Evolutionary conservation across 163 green algal genomes (phyloP), one percentile per base, ranked within the genome.

Genomic region (Scenedesmus sp.): DNA sequence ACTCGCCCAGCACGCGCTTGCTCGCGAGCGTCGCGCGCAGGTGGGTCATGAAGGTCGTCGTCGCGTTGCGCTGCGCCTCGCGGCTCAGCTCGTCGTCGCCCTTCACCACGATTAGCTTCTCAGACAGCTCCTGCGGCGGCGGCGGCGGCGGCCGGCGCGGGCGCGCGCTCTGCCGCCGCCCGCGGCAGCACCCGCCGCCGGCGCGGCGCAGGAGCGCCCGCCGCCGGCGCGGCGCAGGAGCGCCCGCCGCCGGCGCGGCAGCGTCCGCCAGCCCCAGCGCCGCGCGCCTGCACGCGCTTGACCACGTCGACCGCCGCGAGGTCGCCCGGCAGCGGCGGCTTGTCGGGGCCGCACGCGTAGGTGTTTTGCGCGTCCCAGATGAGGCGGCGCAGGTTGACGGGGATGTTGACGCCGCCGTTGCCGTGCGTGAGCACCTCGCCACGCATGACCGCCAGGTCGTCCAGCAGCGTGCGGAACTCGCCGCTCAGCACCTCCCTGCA

Each of bases 61-160:
- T 99, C 7, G 93, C 94, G 84, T 99, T 99, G 73, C 85, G 80
- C 90, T 99, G 96, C 28, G 96, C 95, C 87, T 99, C 94, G 22
- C 80, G 64, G 17, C 77, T 93, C 64, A 99, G 87, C 29, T 70
- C 64, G 78, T 99, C 96, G 3, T 86, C 73, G 18, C 95, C 95
- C 3, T 86, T 75, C 63, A 98, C 92, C 69, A 95, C 88, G 20
- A 87, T 60, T n/a, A 91, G 77, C 48, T 87, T 84, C 54, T 84
- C 22, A 2, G 76, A 63, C 42, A 84, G 63, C 58, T 83, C 77
- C 54, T 78, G 36, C 69, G 39, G 33, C 28, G 0, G n/a, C 65
- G 53, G 20, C 26, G 45, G 28, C n/a, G n/a, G 20, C 20, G 42
- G 24, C 58, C 42, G 44, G 1, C 58, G n/a, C n/a, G n/a, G n/a